A percentile compares a stretch with the other conserved stretches of the same genome.
Evolutionary conservation across 768 basidiomycete species (phyloP).

Genomic region (Asterophora lycoperdoides): DNA sequence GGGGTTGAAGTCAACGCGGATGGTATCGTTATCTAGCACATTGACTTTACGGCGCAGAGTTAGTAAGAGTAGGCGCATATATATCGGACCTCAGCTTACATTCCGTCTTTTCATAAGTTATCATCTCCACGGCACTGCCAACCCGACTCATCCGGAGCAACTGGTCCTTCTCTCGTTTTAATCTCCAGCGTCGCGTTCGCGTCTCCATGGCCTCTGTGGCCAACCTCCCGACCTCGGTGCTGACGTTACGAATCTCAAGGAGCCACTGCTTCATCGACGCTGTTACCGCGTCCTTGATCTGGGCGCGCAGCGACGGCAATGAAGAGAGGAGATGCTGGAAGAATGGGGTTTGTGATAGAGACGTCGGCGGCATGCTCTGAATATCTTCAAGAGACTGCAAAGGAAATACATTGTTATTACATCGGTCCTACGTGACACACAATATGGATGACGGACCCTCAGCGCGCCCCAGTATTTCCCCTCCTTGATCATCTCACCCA

Average conservation of each 20-base stretch:
- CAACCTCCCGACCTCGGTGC: slow-evolving; percentile 77
- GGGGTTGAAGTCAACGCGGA: slow-evolving; percentile 91
- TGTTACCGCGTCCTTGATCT: slow-evolving; percentile 91
- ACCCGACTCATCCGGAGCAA: slow-evolving; percentile 72
- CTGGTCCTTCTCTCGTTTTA: slow-evolving; percentile 79
- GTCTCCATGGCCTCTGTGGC: slow-evolving; percentile 89
- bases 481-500: slow-evolving; percentile 88
- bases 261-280: slow-evolving; percentile 97
- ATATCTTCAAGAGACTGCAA: slow-evolving; percentile 92
- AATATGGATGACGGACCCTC: slow-evolving; percentile 61
- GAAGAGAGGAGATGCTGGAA: slow-evolving; percentile 90
- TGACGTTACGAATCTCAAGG: slow-evolving; percentile 87
- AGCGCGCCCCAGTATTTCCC: slow-evolving; percentile 97
- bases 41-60: slow-evolving; percentile 52
- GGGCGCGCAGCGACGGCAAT: slow-evolving; percentile 80
- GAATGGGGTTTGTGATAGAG: slow-evolving; percentile 88
- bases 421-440: slow-evolving; percentile 29
- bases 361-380: slow-evolving; percentile 82
- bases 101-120: slow-evolving; percentile 91
- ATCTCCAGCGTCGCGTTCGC: slow-evolving; percentile 78
- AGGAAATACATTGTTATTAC: slow-evolving; percentile 23
- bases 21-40: slow-evolving; percentile 85
- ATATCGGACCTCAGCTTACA: slow-evolving; percentile 50
- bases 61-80: not conserved
- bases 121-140: slow-evolving; percentile 88